Base-by-base conservation (phyloP, 2,329 filamentous ascomycete species). In the Colletotrichum brevisporum region DNA sequence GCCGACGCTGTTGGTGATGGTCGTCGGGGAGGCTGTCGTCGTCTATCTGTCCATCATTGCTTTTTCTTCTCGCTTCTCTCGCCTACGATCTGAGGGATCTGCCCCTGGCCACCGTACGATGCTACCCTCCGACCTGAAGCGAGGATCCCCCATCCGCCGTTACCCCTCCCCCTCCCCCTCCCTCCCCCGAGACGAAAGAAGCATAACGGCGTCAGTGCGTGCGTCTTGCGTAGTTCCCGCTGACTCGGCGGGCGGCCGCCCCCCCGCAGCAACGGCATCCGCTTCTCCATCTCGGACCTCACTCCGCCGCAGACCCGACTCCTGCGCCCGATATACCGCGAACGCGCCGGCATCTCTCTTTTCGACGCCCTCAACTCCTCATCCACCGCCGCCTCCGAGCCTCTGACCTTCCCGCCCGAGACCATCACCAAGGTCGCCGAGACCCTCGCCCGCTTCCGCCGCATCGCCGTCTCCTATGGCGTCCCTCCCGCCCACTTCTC, bases 201-300 rank as follows among this genome's bases (percentile, higher is more conserved):
- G 31, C 10, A 36, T 36, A 36, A 8, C 8, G 31, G 10, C 41
- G 55, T 26, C 12, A 18, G n/a, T 13, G 26, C 36, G 10, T 36
- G 31, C 31, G 31, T 36, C 31, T 36, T 36, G n/a, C 21, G 9
- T 51, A 48, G 52, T 51, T 53, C 48, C 58, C 59, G 53, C 61
- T 64, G 52, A 43, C 61, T 48, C 45, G 60, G 52, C 60, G 47
- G 57, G 45, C 57, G 57, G 45, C 31, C 48, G 18, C 21, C n/a
- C 64, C 64, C 43, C 58, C 51, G 24, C 27, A 94, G 94, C 84
- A 98, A 97, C 83, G 95, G 94, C 75, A 95, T 97, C 75, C 93
- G 95, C 63, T 97, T 97, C 84, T 95, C 94, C 52, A 94, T 97
- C 75, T 93, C 94, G 9, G 90, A 94, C 73, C 86, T 97, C n/a